Evolutionary conservation across 805 yeast species (phyloP).

Genomic region (Teunomyces atbi): DNA sequence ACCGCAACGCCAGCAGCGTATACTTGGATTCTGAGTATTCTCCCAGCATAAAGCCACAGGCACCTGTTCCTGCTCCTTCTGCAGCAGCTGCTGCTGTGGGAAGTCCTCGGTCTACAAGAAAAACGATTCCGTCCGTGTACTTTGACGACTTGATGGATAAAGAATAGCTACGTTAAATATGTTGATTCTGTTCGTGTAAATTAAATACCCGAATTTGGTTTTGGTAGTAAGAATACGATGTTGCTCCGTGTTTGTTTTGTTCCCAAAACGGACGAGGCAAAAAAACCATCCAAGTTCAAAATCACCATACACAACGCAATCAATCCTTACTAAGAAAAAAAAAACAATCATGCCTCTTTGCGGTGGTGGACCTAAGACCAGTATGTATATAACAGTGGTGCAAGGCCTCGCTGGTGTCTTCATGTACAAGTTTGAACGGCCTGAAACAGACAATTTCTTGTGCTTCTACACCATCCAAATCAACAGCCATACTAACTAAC

Average conservation of each 20-base stretch:
- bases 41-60: too few relatives aligned
- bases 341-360: constrained; percentile 36
- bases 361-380: constrained; percentile 41
- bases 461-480: too few relatives aligned
- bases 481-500: too few relatives aligned
- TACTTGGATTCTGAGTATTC: constrained; percentile 20
- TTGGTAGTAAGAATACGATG: background rate
- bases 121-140: constrained; percentile 47
- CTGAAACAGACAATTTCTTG: too few relatives aligned
- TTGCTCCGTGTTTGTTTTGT: background rate
- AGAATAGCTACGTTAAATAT: background rate
- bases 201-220: background rate
- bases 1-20: constrained; percentile 34
- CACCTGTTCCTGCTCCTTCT: background rate
- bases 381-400: constrained; percentile 27
- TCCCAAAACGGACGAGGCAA: constrained; percentile 5
- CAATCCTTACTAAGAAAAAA: background rate
- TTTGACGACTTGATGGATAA: constrained; percentile 50
- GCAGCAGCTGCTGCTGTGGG: constrained; percentile 7
- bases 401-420: too few relatives aligned
- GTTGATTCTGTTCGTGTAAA: too few relatives aligned
- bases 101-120: constrained; percentile 23
- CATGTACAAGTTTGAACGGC: too few relatives aligned
- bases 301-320: background rate
- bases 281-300: background rate